A percentile compares a stretch with the other conserved stretches of the same genome.
These are phyloP conservation scores for Amylostereum areolatum DNA, from an alignment of 1,284 basidiomycete genomes.

Conservation along the genomic window DNA sequence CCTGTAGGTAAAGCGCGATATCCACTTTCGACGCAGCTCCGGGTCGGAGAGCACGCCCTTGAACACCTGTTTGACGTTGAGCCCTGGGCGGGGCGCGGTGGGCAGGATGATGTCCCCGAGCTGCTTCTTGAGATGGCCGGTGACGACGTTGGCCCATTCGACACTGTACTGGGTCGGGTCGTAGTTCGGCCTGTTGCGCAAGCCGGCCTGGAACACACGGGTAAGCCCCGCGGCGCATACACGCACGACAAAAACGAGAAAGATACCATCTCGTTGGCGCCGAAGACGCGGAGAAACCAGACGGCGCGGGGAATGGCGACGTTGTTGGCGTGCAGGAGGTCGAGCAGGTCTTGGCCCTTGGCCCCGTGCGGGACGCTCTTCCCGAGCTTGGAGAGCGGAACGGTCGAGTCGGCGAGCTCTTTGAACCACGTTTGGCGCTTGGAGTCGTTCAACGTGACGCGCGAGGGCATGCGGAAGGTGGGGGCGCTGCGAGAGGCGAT, in stretches of 20 bases:
- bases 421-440: conserved; percentile 87
- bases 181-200: conserved; percentile 67
- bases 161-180: conserved; percentile 81
- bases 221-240: background rate
- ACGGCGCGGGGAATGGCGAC: conserved; percentile 86
- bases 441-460: conserved; percentile 87
- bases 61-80: conserved; percentile 77
- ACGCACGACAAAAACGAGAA: background rate
- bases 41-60: conserved; percentile 69
- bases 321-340: conserved; percentile 76
- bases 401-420: conserved; percentile 84
- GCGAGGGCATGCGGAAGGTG: conserved; percentile 78
- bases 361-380: conserved; percentile 92
- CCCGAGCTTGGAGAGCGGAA: conserved; percentile 85
- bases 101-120: conserved; percentile 81
- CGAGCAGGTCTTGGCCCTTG: conserved; percentile 87
- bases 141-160: conserved; percentile 87
- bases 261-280: conserved; percentile 86
- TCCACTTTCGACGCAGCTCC: conserved; percentile 71
- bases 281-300: conserved; percentile 93
- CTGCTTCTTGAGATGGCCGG: conserved; percentile 87
- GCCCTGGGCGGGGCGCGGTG: conserved; percentile 62
- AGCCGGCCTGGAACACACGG: conserved; percentile 43
- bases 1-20: conserved; percentile 78
- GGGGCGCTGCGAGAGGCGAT: conserved; percentile 45